Percentiles rank a stretch among this genome's conserved stretches.
Evolutionary conservation across 345 rosid species (phyloP).

Genomic region (Cardamine resedifolia): DNA sequence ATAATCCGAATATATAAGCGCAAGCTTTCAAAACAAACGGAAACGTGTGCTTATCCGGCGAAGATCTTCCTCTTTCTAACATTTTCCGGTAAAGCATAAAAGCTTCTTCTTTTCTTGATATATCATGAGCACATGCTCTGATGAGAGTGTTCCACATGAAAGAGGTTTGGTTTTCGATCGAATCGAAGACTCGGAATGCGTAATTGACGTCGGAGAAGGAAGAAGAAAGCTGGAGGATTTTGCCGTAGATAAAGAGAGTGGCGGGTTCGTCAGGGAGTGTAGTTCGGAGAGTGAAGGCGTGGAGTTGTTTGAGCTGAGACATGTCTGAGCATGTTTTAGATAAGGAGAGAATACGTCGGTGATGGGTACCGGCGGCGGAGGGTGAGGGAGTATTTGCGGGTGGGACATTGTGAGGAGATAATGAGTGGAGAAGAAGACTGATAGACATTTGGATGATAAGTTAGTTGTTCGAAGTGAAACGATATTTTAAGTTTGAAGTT

Average conservation of each 20-base stretch:
- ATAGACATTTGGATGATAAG: slow-evolving; percentile 30
- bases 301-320: slow-evolving; percentile 65
- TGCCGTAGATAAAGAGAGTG: slow-evolving; percentile 55
- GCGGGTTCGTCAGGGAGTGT: slow-evolving; percentile 42
- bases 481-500: neutral
- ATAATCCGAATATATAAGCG: slow-evolving; percentile 59
- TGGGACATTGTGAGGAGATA: slow-evolving; percentile 36
- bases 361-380: slow-evolving; percentile 32
- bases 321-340: slow-evolving; percentile 52
- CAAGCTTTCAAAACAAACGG: slow-evolving; percentile 85
- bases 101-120: slow-evolving; percentile 55
- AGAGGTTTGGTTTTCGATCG: slow-evolving; percentile 47
- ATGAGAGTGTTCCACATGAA: slow-evolving; percentile 93
- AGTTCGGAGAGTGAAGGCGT: slow-evolving; percentile 69
- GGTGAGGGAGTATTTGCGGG: slow-evolving; percentile 17
- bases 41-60: slow-evolving; percentile 74
- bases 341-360: slow-evolving; percentile 44
- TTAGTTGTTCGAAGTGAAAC: neutral
- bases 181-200: slow-evolving; percentile 53
- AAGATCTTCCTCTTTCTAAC: slow-evolving; percentile 51
- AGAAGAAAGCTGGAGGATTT: slow-evolving; percentile 55
- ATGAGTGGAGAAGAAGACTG: slow-evolving; percentile 36
- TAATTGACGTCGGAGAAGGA: slow-evolving; percentile 48
- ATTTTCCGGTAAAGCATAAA: slow-evolving; percentile 46
- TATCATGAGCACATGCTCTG: slow-evolving; percentile 59